phyloP scores from a whole-genome alignment of 352 stramenopile species.

The Phytophthora fragariaefolia region DNA sequence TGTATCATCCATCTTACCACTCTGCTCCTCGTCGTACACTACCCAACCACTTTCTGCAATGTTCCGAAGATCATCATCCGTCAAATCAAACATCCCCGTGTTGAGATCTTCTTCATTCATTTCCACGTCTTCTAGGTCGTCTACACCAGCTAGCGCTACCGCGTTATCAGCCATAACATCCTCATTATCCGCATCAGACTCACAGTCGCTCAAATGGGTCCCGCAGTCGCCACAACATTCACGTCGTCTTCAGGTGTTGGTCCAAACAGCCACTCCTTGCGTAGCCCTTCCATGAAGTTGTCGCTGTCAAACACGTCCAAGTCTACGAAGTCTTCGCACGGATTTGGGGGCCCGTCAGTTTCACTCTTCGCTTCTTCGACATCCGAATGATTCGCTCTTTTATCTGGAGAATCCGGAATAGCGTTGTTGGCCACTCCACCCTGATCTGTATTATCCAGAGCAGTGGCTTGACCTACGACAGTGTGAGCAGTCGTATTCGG shows the following conservation, averaged over 20 bases:
- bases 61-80: neutral
- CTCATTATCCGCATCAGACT: slow-evolving; percentile 12
- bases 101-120: slow-evolving; percentile 1
- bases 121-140: slow-evolving; percentile 1
- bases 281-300: slow-evolving; percentile 14
- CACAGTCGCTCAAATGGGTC: neutral
- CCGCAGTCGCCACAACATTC: too few relatives aligned
- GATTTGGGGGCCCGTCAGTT: slow-evolving; percentile 1
- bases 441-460: neutral
- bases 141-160: slow-evolving; percentile 1
- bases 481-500: neutral
- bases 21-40: slow-evolving; percentile 10
- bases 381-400: too few relatives aligned
- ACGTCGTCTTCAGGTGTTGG: slow-evolving; percentile 1
- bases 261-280: neutral
- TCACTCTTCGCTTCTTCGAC: slow-evolving; percentile 16
- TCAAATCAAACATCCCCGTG: neutral
- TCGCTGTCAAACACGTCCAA: slow-evolving; percentile 15
- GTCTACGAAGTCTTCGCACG: neutral
- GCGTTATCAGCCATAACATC: slow-evolving; percentile 12
- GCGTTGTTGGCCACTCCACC: neutral
- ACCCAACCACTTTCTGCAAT: slow-evolving; percentile 1
- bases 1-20: slow-evolving; percentile 22
- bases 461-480: neutral
- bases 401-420: too few relatives aligned